phyloP scores from a whole-genome alignment of 2,329 filamentous ascomycete genomes.

The Diaporthe eres region DNA sequence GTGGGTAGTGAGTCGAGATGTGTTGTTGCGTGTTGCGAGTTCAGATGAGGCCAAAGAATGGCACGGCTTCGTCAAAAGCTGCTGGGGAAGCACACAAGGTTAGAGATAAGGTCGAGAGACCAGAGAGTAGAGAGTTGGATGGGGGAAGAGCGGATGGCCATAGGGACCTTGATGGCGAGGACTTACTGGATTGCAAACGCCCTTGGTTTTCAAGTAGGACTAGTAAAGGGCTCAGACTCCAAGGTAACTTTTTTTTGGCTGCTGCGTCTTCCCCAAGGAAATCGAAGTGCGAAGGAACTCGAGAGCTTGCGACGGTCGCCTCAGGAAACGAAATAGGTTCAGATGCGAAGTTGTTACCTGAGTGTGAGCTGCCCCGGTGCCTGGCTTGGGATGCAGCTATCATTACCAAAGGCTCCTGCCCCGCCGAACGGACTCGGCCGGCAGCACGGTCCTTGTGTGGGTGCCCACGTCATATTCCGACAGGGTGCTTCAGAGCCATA shows the following conservation, averaged over 20 bases:
- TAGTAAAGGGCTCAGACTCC: not conserved
- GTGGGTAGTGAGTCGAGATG: not conserved
- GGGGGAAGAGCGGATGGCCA: constrained; percentile 1
- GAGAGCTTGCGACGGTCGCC: not conserved
- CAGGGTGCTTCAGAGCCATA: not conserved
- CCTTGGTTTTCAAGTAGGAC: not conserved
- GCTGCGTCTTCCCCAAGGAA: not conserved
- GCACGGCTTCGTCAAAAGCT: not conserved
- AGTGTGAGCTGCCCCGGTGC: constrained; percentile 1
- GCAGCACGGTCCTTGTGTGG: constrained; percentile 21
- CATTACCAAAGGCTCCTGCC: constrained; percentile 22
- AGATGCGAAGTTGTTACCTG: constrained; percentile 7
- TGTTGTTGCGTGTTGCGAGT: constrained; percentile 2
- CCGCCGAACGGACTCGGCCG: constrained; percentile 33
- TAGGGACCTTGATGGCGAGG: constrained; percentile 28
- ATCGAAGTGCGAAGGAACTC: not conserved
- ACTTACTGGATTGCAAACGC: not conserved
- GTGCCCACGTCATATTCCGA: constrained; percentile 25
- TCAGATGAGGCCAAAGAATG: not conserved
- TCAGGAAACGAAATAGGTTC: not conserved
- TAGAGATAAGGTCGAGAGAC: not conserved
- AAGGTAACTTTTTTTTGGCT: not conserved
- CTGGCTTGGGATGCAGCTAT: constrained; percentile 22
- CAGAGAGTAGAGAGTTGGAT: not conserved
- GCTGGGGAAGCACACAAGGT: constrained; percentile 10